Evolutionary conservation across 345 rosid genomes (phyloP), one percentile per base, ranked within the genome.

Genomic region (Hibiscus tridactylites): DNA sequence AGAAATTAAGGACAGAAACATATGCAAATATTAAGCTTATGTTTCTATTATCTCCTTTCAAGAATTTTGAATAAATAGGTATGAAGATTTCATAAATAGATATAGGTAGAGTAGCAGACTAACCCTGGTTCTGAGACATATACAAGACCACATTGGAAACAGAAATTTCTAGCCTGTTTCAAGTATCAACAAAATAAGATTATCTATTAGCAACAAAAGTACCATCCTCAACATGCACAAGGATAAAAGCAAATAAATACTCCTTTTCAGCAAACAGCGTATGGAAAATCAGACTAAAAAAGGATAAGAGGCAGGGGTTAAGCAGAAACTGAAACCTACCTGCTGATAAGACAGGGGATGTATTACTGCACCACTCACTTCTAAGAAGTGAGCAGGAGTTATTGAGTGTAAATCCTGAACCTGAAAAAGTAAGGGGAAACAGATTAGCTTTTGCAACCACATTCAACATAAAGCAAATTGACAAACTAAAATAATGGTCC

Each of bases 331-430:
- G 26, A 29, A 59, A 66, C 74, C 67, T 74, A 94, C 99, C 96
- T 95, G 99, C 83, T 95, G 97, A 75, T 92, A 92, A 65, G 99
- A 95, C 77, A 92, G 79, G 37, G 99, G 88, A 72, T 95, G 99
- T 70, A 95, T 90, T 70, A 92, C 92, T 53, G 86, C 96, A 67
- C 99, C 97, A 75, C 97, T 92, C 52, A 95, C 89, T 92, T 95
- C 97, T 71, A 95, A 82, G 81, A 95, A 95, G 69, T 85, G 79
- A 74, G 80, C 82, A 71, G 97, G 99, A 77, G 99, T 92, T 75
- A 95, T 87, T 3, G 81, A 83, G 82, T 95, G 99, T 74, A 95
- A 81, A 92, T 95, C 92, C 77, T 95, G 93, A 79, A 95, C 97
- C 99, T 95, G 82, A 19, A 13, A 82, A 77, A 73, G 37, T 57